These are phyloP conservation scores for Panus rudis DNA, from an alignment of 768 basidiomycete genomes.

Conservation along the genomic window DNA sequence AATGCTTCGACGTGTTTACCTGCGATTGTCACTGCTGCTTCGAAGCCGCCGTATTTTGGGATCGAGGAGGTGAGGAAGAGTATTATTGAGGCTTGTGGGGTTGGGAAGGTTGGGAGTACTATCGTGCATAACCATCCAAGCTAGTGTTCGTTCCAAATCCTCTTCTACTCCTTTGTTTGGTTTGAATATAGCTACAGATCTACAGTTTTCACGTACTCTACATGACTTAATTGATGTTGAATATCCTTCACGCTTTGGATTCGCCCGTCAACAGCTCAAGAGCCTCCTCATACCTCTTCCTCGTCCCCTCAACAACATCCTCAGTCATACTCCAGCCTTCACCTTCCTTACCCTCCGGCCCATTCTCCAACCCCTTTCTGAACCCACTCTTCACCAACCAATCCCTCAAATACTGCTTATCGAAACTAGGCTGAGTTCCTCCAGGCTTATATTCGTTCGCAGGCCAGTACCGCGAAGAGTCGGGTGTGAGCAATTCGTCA, in stretches of 20 bases:
- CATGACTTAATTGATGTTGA: too few relatives aligned
- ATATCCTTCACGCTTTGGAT: too few relatives aligned
- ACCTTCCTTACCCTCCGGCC: conserved; percentile 55
- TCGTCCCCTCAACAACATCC: conserved; percentile 71
- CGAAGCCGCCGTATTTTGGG: conserved; percentile 46
- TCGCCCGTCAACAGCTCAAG: conserved; percentile 49
- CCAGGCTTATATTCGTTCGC: conserved; percentile 66
- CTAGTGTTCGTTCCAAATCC: too few relatives aligned
- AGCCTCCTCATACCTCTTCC: conserved; percentile 73
- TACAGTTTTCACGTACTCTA: too few relatives aligned
- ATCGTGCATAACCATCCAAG: neutral
- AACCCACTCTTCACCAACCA: conserved; percentile 76
- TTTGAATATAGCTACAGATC: too few relatives aligned
- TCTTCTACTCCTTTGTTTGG: too few relatives aligned
- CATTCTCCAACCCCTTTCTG: conserved; percentile 70
- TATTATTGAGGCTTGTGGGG: conserved; percentile 53
- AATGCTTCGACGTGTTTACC: conserved; percentile 55
- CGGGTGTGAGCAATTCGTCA: conserved; percentile 96
- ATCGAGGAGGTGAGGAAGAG: conserved; percentile 50
- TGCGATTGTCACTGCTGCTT: conserved; percentile 51
- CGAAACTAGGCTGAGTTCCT: conserved; percentile 79
- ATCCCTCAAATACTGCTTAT: conserved; percentile 94
- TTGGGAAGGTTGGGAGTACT: conserved; percentile 15
- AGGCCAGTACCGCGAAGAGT: conserved; percentile 97
- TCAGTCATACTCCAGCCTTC: conserved; percentile 77